Evolutionary conservation across 257 asterid species (phyloP), one percentile per base, ranked within the genome.

Genomic region (Solanum etuberosum): DNA sequence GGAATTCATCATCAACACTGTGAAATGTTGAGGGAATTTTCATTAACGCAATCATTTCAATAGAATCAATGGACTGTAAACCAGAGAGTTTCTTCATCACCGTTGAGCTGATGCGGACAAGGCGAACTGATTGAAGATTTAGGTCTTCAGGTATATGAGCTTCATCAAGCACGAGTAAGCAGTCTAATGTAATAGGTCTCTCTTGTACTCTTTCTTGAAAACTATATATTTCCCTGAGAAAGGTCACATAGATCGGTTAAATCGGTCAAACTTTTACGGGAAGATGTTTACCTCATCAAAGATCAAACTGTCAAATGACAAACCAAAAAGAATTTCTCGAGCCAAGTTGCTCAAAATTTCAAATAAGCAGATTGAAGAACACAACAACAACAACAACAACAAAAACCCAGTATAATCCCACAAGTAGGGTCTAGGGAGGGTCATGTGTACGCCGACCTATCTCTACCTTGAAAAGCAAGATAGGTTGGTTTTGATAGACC

Each of bases 81-180:
- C 99, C 99, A 12, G 96, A 93, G 59, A 95, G 90, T 89, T 96
- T 96, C 90, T 90, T 93, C 91, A 96, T 91, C 88, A 97, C 98
- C 85, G 63, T 90, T 38, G 95, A 88, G 89, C 91, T 95, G 88
- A 96, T 98, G 61, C 83, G 91, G 85, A 96, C 89, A 51, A 89
- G 87, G n/a, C 73, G 95, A 38, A 87, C 46, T 68, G 87, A 63
- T 83, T 87, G 67, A 34, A 43, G 42, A 72, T 85, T 91, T 65
- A 97, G 88, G 83, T 91, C 97, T 86, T 93, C 94, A n/a, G 95
- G 97, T 83, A 94, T 63, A 43, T 87, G 88, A 89, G 90, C 90
- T 86, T 89, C 88, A 43, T 95, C 95, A 35, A 95, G 96, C 86
- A 96, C 89, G 84, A 96, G 89, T 90, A 97, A 90, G 92, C 98